A percentile compares a stretch with the other conserved stretches of the same genome.
Conservation (phyloP, 2,329 filamentous ascomycete species). For the Claviceps monticola region DNA sequence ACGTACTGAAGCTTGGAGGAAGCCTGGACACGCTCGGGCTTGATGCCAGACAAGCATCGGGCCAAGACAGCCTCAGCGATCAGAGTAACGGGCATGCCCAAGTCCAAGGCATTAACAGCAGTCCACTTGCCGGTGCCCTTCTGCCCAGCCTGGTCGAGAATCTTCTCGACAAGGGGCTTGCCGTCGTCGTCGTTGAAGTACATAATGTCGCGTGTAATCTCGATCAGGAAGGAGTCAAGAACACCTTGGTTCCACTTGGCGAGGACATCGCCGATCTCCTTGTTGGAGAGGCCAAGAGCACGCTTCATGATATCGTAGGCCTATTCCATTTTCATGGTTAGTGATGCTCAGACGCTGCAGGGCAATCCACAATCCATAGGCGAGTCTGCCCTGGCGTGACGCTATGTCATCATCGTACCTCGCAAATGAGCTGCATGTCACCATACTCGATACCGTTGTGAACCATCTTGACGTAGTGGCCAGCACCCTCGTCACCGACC, state of each 20-base stretch:
- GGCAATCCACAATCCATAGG: background rate
- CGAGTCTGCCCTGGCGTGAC: background rate
- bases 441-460: conserved; percentile 99
- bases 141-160: conserved; percentile 94
- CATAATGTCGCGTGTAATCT: conserved; percentile 97
- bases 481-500: conserved; percentile 98
- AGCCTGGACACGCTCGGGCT: conserved; percentile 79
- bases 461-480: conserved; percentile 99
- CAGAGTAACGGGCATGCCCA: conserved; percentile 95
- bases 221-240: conserved; percentile 96
- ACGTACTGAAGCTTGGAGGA: conserved; percentile 59
- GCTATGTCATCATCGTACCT: conserved; percentile 45
- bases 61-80: conserved; percentile 96
- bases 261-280: conserved; percentile 94
- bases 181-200: conserved; percentile 96
- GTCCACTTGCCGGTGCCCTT: conserved; percentile 99
- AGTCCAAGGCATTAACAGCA: conserved; percentile 94
- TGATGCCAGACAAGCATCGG: conserved; percentile 86
- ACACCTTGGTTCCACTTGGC: conserved; percentile 97
- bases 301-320: conserved; percentile 99
- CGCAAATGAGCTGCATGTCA: conserved; percentile 99
- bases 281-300: conserved; percentile 72
- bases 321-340: conserved; percentile 29
- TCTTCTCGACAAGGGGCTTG: conserved; percentile 89
- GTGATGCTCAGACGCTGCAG: background rate